Conservation (phyloP, 768 basidiomycete genomes). For the Xerocomellus chrysenteron region DNA sequence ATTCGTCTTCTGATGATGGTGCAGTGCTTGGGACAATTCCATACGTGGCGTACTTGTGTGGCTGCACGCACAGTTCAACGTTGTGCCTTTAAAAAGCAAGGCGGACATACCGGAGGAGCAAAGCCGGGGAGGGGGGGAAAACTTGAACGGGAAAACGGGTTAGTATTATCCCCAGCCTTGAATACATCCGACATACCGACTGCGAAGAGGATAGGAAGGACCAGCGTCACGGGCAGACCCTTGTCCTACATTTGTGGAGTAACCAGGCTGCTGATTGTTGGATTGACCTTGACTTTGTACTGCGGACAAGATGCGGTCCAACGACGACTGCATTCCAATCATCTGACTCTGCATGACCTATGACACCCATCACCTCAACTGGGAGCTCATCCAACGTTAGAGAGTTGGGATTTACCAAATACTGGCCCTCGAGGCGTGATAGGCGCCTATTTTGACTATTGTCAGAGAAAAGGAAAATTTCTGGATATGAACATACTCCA, state of each 20-base stretch:
- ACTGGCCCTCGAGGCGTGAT: constrained; percentile 83
- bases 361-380: not conserved
- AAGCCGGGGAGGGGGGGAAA: constrained; percentile 93
- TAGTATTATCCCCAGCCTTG: constrained; percentile 14
- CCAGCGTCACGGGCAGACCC: constrained; percentile 24
- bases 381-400: not conserved
- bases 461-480: constrained; percentile 16
- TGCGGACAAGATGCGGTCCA: constrained; percentile 77
- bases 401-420: constrained; percentile 50
- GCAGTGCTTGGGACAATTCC: constrained; percentile 84
- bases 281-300: constrained; percentile 48
- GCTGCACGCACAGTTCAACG: constrained; percentile 42
- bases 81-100: constrained; percentile 8
- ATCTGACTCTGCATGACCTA: constrained; percentile 92
- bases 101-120: constrained; percentile 71
- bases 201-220: constrained; percentile 31
- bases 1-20: constrained; percentile 88
- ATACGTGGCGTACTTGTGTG: constrained; percentile 88
- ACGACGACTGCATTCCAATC: constrained; percentile 90
- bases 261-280: constrained; percentile 28
- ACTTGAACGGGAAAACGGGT: constrained; percentile 35
- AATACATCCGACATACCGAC: constrained; percentile 35
- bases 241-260: constrained; percentile 13
- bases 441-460: constrained; percentile 55
- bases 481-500: constrained; percentile 56